Evolutionary conservation across 2,329 filamentous ascomycete species (phyloP), one percentile per base, ranked within the genome.

Genomic region (Myriangium duriaei): DNA sequence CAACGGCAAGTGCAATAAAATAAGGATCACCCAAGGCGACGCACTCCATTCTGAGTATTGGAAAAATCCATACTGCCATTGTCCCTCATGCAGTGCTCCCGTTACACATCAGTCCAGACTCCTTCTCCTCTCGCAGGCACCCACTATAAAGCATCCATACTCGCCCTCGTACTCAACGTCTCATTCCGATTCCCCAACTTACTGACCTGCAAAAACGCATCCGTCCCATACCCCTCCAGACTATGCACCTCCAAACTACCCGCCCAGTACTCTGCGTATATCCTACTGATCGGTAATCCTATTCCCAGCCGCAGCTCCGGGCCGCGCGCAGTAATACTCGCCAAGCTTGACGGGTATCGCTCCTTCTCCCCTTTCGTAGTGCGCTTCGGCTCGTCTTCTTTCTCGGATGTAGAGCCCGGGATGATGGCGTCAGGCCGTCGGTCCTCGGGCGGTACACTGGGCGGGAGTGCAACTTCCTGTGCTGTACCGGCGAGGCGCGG

Each of bases 221-320:
- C 91, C 5, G 92, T 85, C 11, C 91, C 91, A 56, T 95, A 96
- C 1, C 91, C 92, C 55, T 95, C 88, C 5, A 98, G 64, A 52
- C 82, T 95, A 56, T 96, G 88, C 42, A 96, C 60, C 51, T 94
- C 82, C 6, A 98, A 64, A 50, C 75, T 91, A 15, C 91, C 91
- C 2, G 91, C 91, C 91, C 91, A 98, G 59, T 96, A 96, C 60
- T 96, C 88, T 17, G 88, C 86, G 59, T 96, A 98, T 2, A 96
- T 83, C 44, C 85, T 75, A 51, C 87, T 94, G 62, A 98, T 78
- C 0, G 91, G 91, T 36, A 98, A 61, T 1, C 91, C 91, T 71
- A 98, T 93, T 3, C 91, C 91, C 1, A 98, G 69, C 9, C 85
- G 74, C 44, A 96, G 64, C 54, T 94, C 81, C 0, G 91, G 88